phyloP scores from a whole-genome alignment of 108 stramenopile species.

The Seminavis robusta region DNA sequence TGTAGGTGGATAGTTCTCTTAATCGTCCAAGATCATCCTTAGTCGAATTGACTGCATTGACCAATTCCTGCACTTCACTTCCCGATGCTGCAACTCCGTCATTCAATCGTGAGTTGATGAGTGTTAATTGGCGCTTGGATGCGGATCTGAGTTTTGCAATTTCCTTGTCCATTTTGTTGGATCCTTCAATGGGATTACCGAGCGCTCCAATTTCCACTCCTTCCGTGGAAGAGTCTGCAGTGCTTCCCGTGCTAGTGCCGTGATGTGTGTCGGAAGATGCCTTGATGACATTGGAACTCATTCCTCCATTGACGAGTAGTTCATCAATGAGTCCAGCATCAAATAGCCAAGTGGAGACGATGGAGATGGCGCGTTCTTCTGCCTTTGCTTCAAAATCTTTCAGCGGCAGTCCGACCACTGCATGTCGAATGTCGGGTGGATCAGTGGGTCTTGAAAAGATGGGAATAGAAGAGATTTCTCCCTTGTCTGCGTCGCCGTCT shows the following conservation, averaged over 20 bases:
- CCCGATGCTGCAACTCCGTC: slow-evolving; percentile 88
- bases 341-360: slow-evolving; percentile 83
- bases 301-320: slow-evolving; percentile 67
- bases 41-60: slow-evolving; percentile 78
- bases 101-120: slow-evolving; percentile 82
- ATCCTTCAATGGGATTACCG: slow-evolving; percentile 68
- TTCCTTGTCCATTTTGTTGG: slow-evolving; percentile 85
- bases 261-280: neutral
- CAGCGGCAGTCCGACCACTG: slow-evolving; percentile 63
- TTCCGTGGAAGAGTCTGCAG: slow-evolving; percentile 32
- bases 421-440: slow-evolving; percentile 72
- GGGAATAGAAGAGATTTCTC: slow-evolving; percentile 11
- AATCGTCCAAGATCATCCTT: slow-evolving; percentile 78
- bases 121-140: slow-evolving; percentile 62
- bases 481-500: neutral
- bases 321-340: slow-evolving; percentile 88
- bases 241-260: slow-evolving; percentile 18
- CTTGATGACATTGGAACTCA: slow-evolving; percentile 13
- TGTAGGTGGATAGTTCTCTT: slow-evolving; percentile 83
- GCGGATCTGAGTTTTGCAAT: slow-evolving; percentile 64
- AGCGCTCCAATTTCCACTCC: slow-evolving; percentile 66
- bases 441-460: slow-evolving; percentile 71
- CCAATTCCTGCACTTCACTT: slow-evolving; percentile 83
- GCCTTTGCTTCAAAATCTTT: slow-evolving; percentile 83
- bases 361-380: slow-evolving; percentile 74